Conservation (phyloP, 169 alveolate genomes). For the Plasmodium reichenowi region DNA sequence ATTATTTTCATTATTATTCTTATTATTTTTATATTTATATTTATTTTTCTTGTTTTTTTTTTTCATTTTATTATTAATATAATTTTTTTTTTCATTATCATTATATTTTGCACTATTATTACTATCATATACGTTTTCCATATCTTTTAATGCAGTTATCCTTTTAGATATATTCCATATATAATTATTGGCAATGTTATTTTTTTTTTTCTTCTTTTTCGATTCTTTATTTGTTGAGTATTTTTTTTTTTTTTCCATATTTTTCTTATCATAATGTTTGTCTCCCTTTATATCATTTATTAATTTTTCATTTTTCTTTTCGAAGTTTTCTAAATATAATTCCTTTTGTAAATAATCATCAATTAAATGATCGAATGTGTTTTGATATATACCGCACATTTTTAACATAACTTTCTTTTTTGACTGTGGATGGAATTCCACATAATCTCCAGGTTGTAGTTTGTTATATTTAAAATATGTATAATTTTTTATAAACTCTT, state of each 20-base stretch:
- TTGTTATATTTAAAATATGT: slow-evolving; percentile 71
- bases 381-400: slow-evolving; percentile 83
- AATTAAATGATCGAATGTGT: slow-evolving; percentile 9
- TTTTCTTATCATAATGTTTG: neutral
- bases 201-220: neutral
- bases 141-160: slow-evolving; percentile 7
- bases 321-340: slow-evolving; percentile 51
- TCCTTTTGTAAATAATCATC: slow-evolving; percentile 74
- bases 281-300: slow-evolving; percentile 12
- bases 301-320: slow-evolving; percentile 22
- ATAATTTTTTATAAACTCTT: slow-evolving; percentile 27
- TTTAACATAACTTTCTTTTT: slow-evolving; percentile 82
- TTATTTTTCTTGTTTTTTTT: neutral
- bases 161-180: slow-evolving; percentile 9
- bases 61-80: slow-evolving; percentile 6
- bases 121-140: neutral
- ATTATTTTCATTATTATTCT: neutral
- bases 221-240: neutral
- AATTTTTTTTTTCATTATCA: slow-evolving; percentile 7
- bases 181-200: neutral
- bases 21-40: neutral
- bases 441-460: slow-evolving; percentile 83
- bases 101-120: neutral
- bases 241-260: neutral
- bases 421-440: slow-evolving; percentile 89